Percentiles rank a stretch among this genome's conserved stretches.
phyloP scores from a whole-genome alignment of 2,329 filamentous ascomycete genomes.

The Alternaria ventricosa region DNA sequence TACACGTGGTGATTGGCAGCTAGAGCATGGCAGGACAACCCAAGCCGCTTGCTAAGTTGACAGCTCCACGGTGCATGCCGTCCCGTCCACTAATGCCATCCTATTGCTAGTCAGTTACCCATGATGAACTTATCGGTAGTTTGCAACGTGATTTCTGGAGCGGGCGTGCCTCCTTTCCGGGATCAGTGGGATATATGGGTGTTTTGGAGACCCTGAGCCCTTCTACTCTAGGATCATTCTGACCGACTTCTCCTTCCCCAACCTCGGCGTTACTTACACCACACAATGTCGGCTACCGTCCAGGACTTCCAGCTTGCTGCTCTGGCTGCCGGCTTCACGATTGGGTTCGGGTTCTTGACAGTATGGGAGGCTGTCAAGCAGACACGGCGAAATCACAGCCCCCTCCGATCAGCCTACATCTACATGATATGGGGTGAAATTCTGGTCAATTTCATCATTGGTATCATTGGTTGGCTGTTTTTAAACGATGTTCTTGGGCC shows the following conservation, averaged over 20 bases:
- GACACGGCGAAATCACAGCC: slow-evolving; percentile 44
- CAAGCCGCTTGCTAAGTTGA: not conserved
- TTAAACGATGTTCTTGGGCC: slow-evolving; percentile 37
- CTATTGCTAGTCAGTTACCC: not conserved
- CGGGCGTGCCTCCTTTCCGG: slow-evolving; percentile 7
- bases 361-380: slow-evolving; percentile 47
- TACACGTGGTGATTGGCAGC: not conserved
- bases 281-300: slow-evolving; percentile 28
- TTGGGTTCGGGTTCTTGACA: slow-evolving; percentile 44
- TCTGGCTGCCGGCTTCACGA: slow-evolving; percentile 43
- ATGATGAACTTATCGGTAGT: slow-evolving; percentile 5
- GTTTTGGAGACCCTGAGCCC: not conserved
- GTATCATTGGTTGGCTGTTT: slow-evolving; percentile 42
- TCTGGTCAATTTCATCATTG: slow-evolving; percentile 36
- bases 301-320: slow-evolving; percentile 41
- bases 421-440: slow-evolving; percentile 48
- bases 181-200: not conserved
- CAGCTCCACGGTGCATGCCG: slow-evolving; percentile 5
- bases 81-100: not conserved
- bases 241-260: slow-evolving; percentile 1
- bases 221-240: not conserved
- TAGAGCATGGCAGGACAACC: not conserved
- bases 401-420: slow-evolving; percentile 41
- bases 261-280: not conserved
- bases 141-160: not conserved